These are phyloP conservation scores for Nidularia sp. DNA, from an alignment of 768 basidiomycete genomes.

Conservation along the genomic window DNA sequence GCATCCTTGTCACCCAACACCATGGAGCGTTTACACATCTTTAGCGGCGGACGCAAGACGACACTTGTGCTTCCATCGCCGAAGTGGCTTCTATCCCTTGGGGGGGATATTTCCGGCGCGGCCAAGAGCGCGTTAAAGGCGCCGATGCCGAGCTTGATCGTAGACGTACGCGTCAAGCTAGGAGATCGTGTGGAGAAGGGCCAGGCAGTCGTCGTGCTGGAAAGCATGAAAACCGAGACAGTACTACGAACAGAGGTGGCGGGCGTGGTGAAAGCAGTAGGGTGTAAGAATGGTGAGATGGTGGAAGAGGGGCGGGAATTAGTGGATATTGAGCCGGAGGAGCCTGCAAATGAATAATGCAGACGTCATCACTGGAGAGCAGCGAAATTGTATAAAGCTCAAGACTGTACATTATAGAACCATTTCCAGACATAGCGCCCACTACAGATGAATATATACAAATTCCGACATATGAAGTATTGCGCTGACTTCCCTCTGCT, in stretches of 20 bases:
- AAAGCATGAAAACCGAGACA: conserved; percentile 98
- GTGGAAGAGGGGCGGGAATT: conserved; percentile 84
- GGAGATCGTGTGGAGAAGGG: conserved; percentile 81
- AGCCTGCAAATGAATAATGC: background rate
- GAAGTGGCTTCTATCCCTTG: conserved; percentile 64
- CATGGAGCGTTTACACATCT: conserved; percentile 76
- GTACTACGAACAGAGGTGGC: conserved; percentile 67
- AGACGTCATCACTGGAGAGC: background rate
- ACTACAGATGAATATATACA: too few relatives aligned
- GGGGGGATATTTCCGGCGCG: conserved; percentile 50
- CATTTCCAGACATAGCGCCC: too few relatives aligned
- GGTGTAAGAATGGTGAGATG: conserved; percentile 85
- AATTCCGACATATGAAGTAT: too few relatives aligned
- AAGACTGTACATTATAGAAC: too few relatives aligned
- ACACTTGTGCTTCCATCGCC: conserved; percentile 68
- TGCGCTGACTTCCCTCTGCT: too few relatives aligned
- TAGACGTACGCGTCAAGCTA: conserved; percentile 75
- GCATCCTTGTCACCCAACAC: conserved; percentile 51
- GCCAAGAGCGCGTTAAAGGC: conserved; percentile 68
- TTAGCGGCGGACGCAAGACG: conserved; percentile 58
- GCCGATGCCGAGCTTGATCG: conserved; percentile 93
- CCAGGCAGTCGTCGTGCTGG: conserved; percentile 77
- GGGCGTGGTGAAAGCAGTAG: conserved; percentile 69
- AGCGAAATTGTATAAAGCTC: too few relatives aligned
- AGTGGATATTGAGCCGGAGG: conserved; percentile 57